phyloP scores from a whole-genome alignment of 805 yeast species.

The Blastobotrys parvus region DNA sequence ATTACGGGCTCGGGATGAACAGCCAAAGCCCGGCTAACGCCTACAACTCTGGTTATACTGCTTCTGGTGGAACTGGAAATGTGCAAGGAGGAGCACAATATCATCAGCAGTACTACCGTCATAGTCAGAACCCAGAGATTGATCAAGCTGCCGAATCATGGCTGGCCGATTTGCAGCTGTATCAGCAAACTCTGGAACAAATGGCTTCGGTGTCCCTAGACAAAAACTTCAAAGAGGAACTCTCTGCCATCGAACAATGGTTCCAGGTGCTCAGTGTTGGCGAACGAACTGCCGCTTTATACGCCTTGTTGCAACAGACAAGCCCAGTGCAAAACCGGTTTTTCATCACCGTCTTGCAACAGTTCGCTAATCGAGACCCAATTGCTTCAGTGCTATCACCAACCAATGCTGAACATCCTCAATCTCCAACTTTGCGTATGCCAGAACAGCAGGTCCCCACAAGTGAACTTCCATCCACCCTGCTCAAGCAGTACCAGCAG shows the following conservation, averaged over 20 bases:
- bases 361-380: slow-evolving; percentile 22
- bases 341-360: slow-evolving; percentile 27
- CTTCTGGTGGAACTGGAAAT: not conserved
- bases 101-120: not conserved
- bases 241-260: slow-evolving; percentile 33
- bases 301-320: slow-evolving; percentile 29
- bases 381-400: slow-evolving; percentile 18
- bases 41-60: not conserved
- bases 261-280: slow-evolving; percentile 29
- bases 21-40: not conserved
- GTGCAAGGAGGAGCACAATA: not conserved
- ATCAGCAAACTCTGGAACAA: slow-evolving; percentile 25
- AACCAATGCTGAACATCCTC: slow-evolving; percentile 8
- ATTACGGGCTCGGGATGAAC: slow-evolving; percentile 1
- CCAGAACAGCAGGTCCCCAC: not conserved
- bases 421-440: not conserved
- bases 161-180: slow-evolving; percentile 28
- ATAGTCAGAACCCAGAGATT: slow-evolving; percentile 3
- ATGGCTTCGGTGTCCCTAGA: slow-evolving; percentile 26
- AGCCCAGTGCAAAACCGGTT: slow-evolving; percentile 28
- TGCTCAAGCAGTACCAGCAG: slow-evolving; percentile 7
- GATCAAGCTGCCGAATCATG: slow-evolving; percentile 25
- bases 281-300: slow-evolving; percentile 33
- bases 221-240: slow-evolving; percentile 27
- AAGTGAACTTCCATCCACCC: not conserved